Percentiles rank a stretch among this genome's conserved stretches.
Evolutionary conservation across 208 protist species (phyloP).

Genomic region (Acanthamoeba lugdunensis): DNA sequence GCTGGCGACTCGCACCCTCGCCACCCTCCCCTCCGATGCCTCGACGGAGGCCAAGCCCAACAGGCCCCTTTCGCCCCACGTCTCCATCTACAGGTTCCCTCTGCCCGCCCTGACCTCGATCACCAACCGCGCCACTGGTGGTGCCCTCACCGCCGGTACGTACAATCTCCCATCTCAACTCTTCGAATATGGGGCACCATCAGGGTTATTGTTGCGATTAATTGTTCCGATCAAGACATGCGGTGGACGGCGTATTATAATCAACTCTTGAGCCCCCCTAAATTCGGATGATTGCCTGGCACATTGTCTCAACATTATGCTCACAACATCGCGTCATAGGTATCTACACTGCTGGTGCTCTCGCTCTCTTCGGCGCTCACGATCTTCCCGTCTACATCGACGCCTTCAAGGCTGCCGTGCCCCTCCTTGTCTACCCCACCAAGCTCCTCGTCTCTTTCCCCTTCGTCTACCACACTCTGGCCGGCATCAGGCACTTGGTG

Average conservation of each 20-base stretch:
- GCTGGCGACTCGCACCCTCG: not conserved
- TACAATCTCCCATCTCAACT: not conserved
- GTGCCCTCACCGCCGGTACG: slow-evolving; percentile 72
- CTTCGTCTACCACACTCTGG: slow-evolving; percentile 73
- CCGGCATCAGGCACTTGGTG: slow-evolving; percentile 79
- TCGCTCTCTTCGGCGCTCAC: slow-evolving; percentile 66
- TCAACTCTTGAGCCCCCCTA: not conserved
- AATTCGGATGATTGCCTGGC: not conserved
- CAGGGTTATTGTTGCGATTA: not conserved
- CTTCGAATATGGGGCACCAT: too few relatives aligned
- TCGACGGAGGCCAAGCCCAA: not conserved
- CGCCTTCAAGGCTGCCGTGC: slow-evolving; percentile 36
- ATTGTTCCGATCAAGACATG: not conserved
- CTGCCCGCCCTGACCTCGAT: slow-evolving; percentile 75
- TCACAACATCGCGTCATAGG: not conserved
- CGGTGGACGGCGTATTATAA: too few relatives aligned
- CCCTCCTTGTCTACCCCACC: slow-evolving; percentile 23
- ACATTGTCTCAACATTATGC: not conserved
- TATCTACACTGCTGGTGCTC: slow-evolving; percentile 6
- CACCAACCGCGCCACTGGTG: slow-evolving; percentile 75
- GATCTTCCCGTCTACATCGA: slow-evolving; percentile 69
- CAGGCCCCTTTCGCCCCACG: slow-evolving; percentile 75
- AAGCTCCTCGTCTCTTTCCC: slow-evolving; percentile 75
- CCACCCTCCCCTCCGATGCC: not conserved
- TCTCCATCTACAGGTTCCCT: slow-evolving; percentile 78